Conservation (phyloP, 345 rosid genomes). For the Boechera divaricarpa region DNA sequence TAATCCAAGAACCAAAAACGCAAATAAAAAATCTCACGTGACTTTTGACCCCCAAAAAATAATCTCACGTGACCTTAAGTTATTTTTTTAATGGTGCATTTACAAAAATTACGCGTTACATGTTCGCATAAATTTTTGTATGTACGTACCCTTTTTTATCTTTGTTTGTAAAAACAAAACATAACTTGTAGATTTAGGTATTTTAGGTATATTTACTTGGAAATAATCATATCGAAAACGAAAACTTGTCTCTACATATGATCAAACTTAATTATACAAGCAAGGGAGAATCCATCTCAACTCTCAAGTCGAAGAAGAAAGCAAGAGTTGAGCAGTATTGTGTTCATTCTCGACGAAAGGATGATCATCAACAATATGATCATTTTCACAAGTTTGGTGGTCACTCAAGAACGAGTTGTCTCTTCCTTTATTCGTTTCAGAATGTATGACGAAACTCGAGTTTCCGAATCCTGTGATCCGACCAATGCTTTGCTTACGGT, state of each 20-base stretch:
- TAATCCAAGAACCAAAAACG: not conserved
- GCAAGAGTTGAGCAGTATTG: conserved; percentile 41
- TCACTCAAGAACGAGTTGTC: not conserved
- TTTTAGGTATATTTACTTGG: no score
- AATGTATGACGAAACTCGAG: conserved; percentile 47
- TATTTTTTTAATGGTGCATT: not conserved
- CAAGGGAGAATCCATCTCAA: conserved; percentile 13
- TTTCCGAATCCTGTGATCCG: conserved; percentile 71
- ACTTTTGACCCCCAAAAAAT: not conserved
- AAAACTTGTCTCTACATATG: not conserved
- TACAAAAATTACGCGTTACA: not conserved
- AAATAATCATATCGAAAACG: not conserved
- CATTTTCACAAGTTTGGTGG: conserved; percentile 25
- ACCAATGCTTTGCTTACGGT: conserved; percentile 55
- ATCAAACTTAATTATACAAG: conserved; percentile 16
- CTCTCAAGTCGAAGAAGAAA: conserved; percentile 43
- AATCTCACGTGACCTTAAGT: no score
- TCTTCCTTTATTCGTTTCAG: conserved; percentile 15
- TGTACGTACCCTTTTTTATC: no score
- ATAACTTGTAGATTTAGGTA: no score
- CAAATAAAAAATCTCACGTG: conserved; percentile 18
- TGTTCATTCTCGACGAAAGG: conserved; percentile 48
- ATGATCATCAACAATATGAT: conserved; percentile 41
- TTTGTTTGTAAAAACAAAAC: no score
- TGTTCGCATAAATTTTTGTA: no score